These are phyloP conservation scores for Endotrypanum monterogeii DNA, from an alignment of 208 protist genomes.

Conservation along the genomic window DNA sequence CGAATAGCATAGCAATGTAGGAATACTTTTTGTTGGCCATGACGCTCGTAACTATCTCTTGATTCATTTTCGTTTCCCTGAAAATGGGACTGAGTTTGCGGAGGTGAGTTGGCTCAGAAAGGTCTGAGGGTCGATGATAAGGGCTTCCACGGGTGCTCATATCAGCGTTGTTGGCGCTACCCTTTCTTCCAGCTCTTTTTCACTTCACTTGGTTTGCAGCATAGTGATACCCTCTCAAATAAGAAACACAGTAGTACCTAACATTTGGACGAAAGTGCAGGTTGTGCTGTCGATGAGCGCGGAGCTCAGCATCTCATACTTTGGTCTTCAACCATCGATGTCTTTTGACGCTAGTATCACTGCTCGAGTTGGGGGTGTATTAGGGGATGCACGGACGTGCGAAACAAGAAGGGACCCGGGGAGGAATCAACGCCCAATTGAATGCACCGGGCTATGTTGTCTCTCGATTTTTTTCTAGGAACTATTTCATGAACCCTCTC, in stretches of 20 bases:
- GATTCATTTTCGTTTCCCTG: constrained; percentile 15
- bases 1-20: constrained; percentile 29
- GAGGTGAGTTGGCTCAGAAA: neutral
- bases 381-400: neutral
- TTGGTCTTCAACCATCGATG: neutral
- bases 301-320: neutral
- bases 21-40: constrained; percentile 14
- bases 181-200: neutral
- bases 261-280: neutral
- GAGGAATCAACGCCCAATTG: neutral
- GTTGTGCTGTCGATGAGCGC: neutral
- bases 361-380: neutral
- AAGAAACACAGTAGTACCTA: neutral
- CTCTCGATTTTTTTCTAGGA: neutral
- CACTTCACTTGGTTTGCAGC: neutral
- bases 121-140: neutral
- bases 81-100: neutral
- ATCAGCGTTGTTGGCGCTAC: neutral
- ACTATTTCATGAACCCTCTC: neutral
- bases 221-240: neutral
- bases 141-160: neutral
- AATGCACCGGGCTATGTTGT: neutral
- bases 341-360: neutral
- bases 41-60: neutral
- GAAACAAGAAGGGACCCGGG: neutral